phyloP scores from a whole-genome alignment of 1,284 basidiomycete species.

The Ceratobasidium sp. region DNA sequence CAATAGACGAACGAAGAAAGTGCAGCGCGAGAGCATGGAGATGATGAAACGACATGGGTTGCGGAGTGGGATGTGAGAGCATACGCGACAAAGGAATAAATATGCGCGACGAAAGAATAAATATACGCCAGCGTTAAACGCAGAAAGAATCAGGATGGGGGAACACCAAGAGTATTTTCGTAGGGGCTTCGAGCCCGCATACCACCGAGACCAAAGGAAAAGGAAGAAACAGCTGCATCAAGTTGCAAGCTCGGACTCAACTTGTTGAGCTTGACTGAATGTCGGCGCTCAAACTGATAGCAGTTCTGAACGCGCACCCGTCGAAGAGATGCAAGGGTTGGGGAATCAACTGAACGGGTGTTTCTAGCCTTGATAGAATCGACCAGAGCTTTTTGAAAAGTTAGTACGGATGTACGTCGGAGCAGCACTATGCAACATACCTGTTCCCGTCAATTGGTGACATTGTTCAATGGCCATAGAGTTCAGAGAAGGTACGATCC shows the following conservation, averaged over 20 bases:
- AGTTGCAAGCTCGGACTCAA: constrained; percentile 30
- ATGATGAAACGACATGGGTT: constrained; percentile 35
- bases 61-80: background rate
- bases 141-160: constrained; percentile 1
- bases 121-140: constrained; percentile 7
- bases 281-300: constrained; percentile 44
- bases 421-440: constrained; percentile 18
- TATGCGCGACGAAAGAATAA: constrained; percentile 36
- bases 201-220: constrained; percentile 34
- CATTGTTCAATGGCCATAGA: constrained; percentile 37
- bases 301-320: constrained; percentile 34
- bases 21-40: constrained; percentile 19
- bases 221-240: constrained; percentile 38
- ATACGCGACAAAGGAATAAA: constrained; percentile 40
- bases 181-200: constrained; percentile 43
- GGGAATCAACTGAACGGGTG: constrained; percentile 20
- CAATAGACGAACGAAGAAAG: constrained; percentile 37
- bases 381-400: constrained; percentile 25
- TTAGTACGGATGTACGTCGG: background rate
- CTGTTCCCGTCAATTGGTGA: constrained; percentile 41
- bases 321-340: constrained; percentile 9
- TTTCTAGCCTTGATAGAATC: constrained; percentile 43
- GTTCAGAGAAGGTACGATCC: constrained; percentile 33
- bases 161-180: constrained; percentile 29
- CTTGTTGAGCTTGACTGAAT: constrained; percentile 41